Evolutionary conservation across 176 grass and related monocot species (phyloP).

Genomic region (Sorghum bicolor): Sorghum_bicolor_NCBIv3 NC_012878.2:55226501-55227000

Average conservation of each 20-base stretch:
- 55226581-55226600: not conserved
- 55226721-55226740: slow-evolving; percentile 89
- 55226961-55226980: slow-evolving; percentile 80
- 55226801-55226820: slow-evolving; percentile 92
- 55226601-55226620: not conserved
- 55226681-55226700: not conserved
- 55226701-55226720: not conserved
- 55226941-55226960: slow-evolving; percentile 89
- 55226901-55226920: slow-evolving; percentile 44
- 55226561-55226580: slow-evolving; percentile 54
- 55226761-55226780: slow-evolving; percentile 78
- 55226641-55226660: not conserved
- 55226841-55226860: not conserved
- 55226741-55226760: slow-evolving; percentile 88
- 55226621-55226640: not conserved
- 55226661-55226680: not conserved
- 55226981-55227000: slow-evolving; percentile 68
- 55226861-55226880: not conserved
- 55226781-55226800: slow-evolving; percentile 71
- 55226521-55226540: slow-evolving; percentile 66
- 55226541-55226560: slow-evolving; percentile 46
- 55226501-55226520: slow-evolving; percentile 77
- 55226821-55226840: slow-evolving; percentile 39
- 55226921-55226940: slow-evolving; percentile 96
- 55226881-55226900: not conserved